These are phyloP conservation scores for Diaporthe helianthi DNA, from an alignment of 2,329 filamentous ascomycete genomes.

Conservation along the genomic window DNA sequence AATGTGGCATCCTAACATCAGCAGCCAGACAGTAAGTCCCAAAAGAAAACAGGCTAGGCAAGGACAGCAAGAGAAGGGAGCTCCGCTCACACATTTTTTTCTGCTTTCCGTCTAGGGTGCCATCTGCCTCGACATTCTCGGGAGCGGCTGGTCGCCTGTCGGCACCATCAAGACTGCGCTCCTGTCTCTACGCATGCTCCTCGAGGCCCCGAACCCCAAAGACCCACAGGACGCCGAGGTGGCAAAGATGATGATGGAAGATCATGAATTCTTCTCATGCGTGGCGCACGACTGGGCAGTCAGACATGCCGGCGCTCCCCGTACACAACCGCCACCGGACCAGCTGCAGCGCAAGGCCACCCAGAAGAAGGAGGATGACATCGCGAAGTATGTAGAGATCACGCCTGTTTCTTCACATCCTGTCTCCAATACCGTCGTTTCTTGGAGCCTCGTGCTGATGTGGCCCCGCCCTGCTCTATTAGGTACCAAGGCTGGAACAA, in stretches of 20 bases:
- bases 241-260: constrained; percentile 83
- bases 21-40: constrained; percentile 83
- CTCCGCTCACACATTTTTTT: neutral
- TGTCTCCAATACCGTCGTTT: too few species aligned
- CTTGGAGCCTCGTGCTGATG: constrained; percentile 24
- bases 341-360: constrained; percentile 58
- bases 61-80: neutral
- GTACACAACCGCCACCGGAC: constrained; percentile 44
- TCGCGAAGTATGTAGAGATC: constrained; percentile 47
- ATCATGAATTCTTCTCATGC: constrained; percentile 79
- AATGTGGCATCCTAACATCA: constrained; percentile 98
- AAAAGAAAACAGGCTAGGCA: neutral
- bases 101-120: constrained; percentile 75
- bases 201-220: constrained; percentile 92
- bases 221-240: constrained; percentile 98
- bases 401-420: constrained; percentile 15
- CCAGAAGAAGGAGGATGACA: constrained; percentile 61
- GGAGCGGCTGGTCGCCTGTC: constrained; percentile 91
- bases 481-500: constrained; percentile 91
- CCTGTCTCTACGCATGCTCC: constrained; percentile 89
- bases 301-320: constrained; percentile 78
- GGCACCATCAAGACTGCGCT: constrained; percentile 95
- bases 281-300: constrained; percentile 93
- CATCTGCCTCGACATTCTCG: constrained; percentile 94
- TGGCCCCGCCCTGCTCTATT: constrained; percentile 12